Percentiles rank a stretch among this genome's conserved stretches.
Conservation (phyloP, 352 stramenopile species). For the Phytophthora meadii region DNA sequence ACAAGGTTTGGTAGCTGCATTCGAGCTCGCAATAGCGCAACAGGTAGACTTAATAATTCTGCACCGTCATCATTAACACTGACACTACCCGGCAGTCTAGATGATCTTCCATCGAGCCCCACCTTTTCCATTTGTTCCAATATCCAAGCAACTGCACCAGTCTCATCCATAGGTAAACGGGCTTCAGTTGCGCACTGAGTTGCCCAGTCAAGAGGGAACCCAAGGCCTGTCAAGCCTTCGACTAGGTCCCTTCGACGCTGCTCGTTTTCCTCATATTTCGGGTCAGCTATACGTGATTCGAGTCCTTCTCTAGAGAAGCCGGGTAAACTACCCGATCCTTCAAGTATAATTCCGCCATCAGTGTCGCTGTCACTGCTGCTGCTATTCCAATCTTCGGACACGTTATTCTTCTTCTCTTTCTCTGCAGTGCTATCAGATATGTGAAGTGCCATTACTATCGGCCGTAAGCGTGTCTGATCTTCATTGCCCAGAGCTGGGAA, state of each 20-base stretch:
- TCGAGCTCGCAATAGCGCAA: conserved; percentile 8
- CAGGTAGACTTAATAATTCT: background rate
- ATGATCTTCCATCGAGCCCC: conserved; percentile 9
- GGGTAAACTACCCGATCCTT: conserved; percentile 1
- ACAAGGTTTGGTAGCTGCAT: conserved; percentile 24
- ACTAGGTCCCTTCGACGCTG: conserved; percentile 62
- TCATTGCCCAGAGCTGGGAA: conserved; percentile 45
- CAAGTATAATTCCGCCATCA: conserved; percentile 23
- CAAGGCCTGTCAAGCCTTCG: conserved; percentile 81
- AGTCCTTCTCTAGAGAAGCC: conserved; percentile 4
- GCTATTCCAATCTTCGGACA: conserved; percentile 11
- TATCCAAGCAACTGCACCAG: conserved; percentile 87
- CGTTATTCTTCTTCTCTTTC: conserved; percentile 1
- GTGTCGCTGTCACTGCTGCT: conserved; percentile 31
- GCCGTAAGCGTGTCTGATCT: conserved; percentile 53
- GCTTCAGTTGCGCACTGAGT: conserved; percentile 68
- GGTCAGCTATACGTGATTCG: conserved; percentile 13
- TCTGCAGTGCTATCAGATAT: background rate
- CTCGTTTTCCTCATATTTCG: conserved; percentile 14
- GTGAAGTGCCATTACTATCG: conserved; percentile 37
- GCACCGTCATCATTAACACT: conserved; percentile 10
- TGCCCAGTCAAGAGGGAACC: conserved; percentile 86
- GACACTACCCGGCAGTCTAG: conserved; percentile 1
- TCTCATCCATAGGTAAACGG: conserved; percentile 56
- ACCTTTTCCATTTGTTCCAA: conserved; percentile 91